Percentiles rank a stretch among this genome's conserved stretches.
Evolutionary conservation across 73 alveolate genomes (phyloP).

Genomic region (Paramecium octaurelia): DNA sequence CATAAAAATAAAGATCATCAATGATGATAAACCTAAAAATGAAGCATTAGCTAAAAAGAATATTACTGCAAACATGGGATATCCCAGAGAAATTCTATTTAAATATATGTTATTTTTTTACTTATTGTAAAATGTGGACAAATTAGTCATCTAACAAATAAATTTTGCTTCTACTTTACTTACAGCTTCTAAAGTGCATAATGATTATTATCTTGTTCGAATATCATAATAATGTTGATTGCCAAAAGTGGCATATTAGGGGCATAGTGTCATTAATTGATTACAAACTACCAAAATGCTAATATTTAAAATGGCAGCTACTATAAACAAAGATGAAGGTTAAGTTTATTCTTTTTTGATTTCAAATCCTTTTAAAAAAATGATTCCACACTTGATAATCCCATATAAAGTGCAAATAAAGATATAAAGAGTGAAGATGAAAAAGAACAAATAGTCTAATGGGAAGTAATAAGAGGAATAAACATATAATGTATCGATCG

Average conservation of each 20-base stretch:
- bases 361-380: slow-evolving; percentile 58
- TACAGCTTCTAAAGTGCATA: slow-evolving; percentile 47
- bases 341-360: slow-evolving; percentile 70
- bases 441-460: slow-evolving; percentile 69
- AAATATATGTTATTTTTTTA: background rate
- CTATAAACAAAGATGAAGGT: slow-evolving; percentile 72
- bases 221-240: slow-evolving; percentile 55
- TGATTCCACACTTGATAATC: slow-evolving; percentile 70
- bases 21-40: background rate
- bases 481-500: slow-evolving; percentile 69
- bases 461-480: slow-evolving; percentile 67
- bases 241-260: slow-evolving; percentile 79
- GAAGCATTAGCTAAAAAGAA: slow-evolving; percentile 58
- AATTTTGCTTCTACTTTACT: slow-evolving; percentile 35
- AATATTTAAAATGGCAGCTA: slow-evolving; percentile 60
- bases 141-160: slow-evolving; percentile 50
- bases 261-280: slow-evolving; percentile 71
- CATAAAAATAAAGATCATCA: slow-evolving; percentile 25
- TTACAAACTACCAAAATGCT: slow-evolving; percentile 70
- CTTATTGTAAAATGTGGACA: slow-evolving; percentile 61
- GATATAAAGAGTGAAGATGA: slow-evolving; percentile 61
- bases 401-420: slow-evolving; percentile 75
- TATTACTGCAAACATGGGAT: slow-evolving; percentile 57
- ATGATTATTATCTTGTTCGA: background rate
- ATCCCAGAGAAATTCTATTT: slow-evolving; percentile 52